These are phyloP conservation scores for Tremella yokohamensis DNA, from an alignment of 768 basidiomycete species.

Conservation along the genomic window DNA sequence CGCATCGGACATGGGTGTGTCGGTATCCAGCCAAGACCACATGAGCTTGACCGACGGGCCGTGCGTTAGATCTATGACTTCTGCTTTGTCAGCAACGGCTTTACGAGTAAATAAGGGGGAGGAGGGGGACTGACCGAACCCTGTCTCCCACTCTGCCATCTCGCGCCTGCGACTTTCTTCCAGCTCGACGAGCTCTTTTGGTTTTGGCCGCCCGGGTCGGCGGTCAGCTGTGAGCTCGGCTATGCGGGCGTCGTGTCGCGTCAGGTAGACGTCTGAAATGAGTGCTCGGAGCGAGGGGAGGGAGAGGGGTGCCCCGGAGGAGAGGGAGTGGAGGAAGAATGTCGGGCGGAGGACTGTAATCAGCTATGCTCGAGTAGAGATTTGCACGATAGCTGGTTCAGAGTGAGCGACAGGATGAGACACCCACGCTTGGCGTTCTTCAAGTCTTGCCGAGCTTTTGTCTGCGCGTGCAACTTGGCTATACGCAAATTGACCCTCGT, in stretches of 20 bases:
- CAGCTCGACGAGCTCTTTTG: constrained; percentile 42
- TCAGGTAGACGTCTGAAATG: constrained; percentile 45
- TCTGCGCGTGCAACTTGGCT: constrained; percentile 42
- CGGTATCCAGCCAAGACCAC: constrained; percentile 38
- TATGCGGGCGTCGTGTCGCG: constrained; percentile 43
- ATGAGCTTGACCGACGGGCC: constrained; percentile 40
- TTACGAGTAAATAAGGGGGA: neutral
- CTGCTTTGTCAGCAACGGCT: constrained; percentile 22
- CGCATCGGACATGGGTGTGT: constrained; percentile 29
- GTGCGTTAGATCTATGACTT: constrained; percentile 50
- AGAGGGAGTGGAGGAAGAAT: constrained; percentile 48
- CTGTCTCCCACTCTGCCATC: constrained; percentile 44
- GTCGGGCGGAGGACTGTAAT: constrained; percentile 45
- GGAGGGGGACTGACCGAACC: constrained; percentile 40
- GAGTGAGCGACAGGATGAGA: neutral
- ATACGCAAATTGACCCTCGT: constrained; percentile 48
- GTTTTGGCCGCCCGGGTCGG: constrained; percentile 48
- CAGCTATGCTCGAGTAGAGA: no score
- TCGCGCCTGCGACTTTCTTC: constrained; percentile 45
- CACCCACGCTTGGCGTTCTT: constrained; percentile 30
- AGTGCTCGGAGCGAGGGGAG: constrained; percentile 39
- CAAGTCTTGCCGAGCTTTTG: constrained; percentile 27
- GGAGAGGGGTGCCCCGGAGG: constrained; percentile 40
- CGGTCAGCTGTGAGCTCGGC: constrained; percentile 36
- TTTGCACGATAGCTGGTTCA: neutral